Evolutionary conservation across 345 rosid species (phyloP), one percentile per base, ranked within the genome.

Genomic region (Aquilaria yunnanensis): DNA sequence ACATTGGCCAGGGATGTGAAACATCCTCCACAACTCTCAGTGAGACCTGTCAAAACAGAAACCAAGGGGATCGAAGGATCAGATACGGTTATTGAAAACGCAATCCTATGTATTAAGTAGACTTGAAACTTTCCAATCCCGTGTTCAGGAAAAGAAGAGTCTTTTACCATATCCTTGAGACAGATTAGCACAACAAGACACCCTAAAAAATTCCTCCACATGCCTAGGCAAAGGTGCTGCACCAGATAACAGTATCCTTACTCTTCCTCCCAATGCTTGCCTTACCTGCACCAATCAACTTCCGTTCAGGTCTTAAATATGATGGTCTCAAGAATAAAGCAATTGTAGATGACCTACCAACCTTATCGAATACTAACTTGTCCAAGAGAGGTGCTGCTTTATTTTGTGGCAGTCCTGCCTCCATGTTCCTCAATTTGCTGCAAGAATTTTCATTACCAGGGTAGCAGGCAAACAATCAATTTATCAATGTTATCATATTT

Each of bases 201-300:
- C 90, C 77, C 97, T 76, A 59, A 90, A 32, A 65, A 94, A 90
- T 74, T 90, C 99, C 69, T 94, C 97, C 16, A 90, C 99, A 50
- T 94, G 95, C 65, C 66, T 79, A 66, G 99, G 81, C 78, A 90
- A 68, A 66, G 97, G 99, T 2, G 99, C 99, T 30, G 99, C 99
- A 14, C 99, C 97, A 57, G 99, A 90, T 43, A 89, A 75, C 74
- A 90, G 37, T 65, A 81, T 75, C 13, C 88, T 85, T 46, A 88
- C 81, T 80, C 79, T 73, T 72, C 99, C 97, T 57, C 99, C 99
- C 32, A 88, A 69, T 67, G 86, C 89, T 67, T 72, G 89, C 65
- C 85, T 88, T 67, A 84, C 77, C 99, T 93, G 52, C 63, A 48
- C 73, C 46, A 65, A 57, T 32, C 33, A 56, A 54, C 3, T 9